Evolutionary conservation across 495 filamentous ascomycete species (phyloP).

Genomic region (Podospora comata): DNA sequence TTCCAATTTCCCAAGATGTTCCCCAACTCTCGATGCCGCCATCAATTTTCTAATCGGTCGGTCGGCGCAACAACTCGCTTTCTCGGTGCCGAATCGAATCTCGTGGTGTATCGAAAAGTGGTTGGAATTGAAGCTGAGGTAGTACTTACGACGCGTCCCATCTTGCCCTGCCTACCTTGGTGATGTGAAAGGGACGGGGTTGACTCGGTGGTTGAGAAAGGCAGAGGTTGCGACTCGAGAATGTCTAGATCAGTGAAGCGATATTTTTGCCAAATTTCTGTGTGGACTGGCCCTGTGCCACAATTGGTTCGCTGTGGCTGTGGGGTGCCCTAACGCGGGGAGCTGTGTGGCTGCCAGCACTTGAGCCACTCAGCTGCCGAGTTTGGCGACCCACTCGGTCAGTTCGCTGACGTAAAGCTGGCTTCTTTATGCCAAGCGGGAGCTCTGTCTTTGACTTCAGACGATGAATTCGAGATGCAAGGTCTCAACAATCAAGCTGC

Average conservation of each 20-base stretch:
- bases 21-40: conserved; percentile 1
- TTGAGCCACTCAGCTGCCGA: not conserved
- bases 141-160: conserved; percentile 54
- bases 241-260: conserved; percentile 30
- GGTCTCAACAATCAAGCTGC: not conserved
- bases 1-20: conserved; percentile 11
- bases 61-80: conserved; percentile 15
- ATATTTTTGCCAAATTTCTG: conserved; percentile 41
- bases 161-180: conserved; percentile 40
- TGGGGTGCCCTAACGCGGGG: conserved; percentile 35
- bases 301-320: conserved; percentile 25
- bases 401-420: conserved; percentile 16
- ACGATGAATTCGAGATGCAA: not conserved
- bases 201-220: conserved; percentile 33
- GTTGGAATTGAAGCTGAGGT: conserved; percentile 15
- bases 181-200: conserved; percentile 34
- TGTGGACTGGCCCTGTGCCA: conserved; percentile 35
- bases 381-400: not conserved
- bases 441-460: not conserved
- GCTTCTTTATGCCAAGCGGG: not conserved
- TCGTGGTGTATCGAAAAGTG: conserved; percentile 19
- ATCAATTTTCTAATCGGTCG: conserved; percentile 15
- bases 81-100: conserved; percentile 18
- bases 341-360: conserved; percentile 20
- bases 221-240: conserved; percentile 31